Percentiles rank a stretch among this genome's conserved stretches.
phyloP scores from a whole-genome alignment of 139 green algal genomes.

The Pleodorina starrii region DNA sequence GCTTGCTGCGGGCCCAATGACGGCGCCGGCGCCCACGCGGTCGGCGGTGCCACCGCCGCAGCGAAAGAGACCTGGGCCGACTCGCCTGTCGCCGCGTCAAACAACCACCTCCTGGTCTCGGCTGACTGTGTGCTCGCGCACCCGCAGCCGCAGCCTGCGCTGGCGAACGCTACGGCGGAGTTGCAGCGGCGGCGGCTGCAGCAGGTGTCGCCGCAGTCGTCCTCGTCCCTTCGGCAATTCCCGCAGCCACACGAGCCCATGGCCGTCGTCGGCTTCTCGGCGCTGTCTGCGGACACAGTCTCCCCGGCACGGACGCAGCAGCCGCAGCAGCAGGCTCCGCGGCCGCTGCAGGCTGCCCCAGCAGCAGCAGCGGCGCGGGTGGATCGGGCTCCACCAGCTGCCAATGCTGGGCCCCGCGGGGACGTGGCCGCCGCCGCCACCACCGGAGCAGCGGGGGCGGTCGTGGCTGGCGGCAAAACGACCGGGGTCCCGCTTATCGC shows the following conservation, averaged over 20 bases:
- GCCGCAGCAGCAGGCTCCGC: neutral
- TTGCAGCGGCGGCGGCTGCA: neutral
- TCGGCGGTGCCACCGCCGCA: no score
- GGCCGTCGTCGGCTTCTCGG: neutral
- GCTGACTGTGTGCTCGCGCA: neutral
- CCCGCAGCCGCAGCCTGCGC: neutral
- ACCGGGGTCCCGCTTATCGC: no score
- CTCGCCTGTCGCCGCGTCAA: neutral
- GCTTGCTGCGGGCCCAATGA: neutral
- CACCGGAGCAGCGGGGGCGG: no score
- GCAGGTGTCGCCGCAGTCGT: no score
- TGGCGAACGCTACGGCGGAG: neutral
- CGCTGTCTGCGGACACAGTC: constrained; percentile 5
- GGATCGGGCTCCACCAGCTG: no score
- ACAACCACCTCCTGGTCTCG: neutral
- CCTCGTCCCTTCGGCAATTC: no score
- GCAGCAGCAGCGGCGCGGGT: neutral
- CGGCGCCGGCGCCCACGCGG: neutral
- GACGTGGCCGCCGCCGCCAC: no score
- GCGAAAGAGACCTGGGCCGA: neutral
- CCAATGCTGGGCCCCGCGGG: no score
- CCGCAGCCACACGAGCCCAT: neutral
- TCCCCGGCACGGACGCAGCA: neutral
- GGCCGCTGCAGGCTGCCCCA: neutral
- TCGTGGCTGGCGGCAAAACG: no score